Percentiles rank a stretch among this genome's conserved stretches.
Evolutionary conservation across 176 grass and related monocot species (phyloP).

Genomic region (Chrysopogon serrulatus): DNA sequence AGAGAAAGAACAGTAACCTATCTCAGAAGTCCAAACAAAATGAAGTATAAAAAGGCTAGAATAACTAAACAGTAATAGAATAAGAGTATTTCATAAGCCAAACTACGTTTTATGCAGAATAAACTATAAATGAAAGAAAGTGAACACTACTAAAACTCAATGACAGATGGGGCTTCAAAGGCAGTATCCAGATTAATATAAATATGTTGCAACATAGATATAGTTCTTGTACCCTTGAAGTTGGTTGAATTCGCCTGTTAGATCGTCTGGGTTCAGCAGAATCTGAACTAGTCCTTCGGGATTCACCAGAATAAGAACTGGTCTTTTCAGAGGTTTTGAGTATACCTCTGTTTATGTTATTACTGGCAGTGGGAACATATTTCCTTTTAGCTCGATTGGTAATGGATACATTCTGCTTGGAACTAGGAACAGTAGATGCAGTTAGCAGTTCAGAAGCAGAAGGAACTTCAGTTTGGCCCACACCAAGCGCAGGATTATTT

Average conservation of each 20-base stretch:
- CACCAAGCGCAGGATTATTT: conserved; percentile 15
- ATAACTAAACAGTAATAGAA: neutral
- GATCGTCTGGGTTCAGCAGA: conserved; percentile 76
- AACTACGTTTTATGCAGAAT: neutral
- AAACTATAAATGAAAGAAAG: conserved; percentile 1
- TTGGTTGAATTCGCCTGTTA: conserved; percentile 91
- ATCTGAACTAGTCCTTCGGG: conserved; percentile 30
- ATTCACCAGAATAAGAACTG: conserved; percentile 36
- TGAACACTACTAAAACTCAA: neutral
- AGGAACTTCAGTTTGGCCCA: conserved; percentile 24
- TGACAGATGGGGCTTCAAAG: neutral
- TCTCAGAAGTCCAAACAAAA: neutral
- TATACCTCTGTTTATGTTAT: conserved; percentile 34
- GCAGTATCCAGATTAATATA: neutral
- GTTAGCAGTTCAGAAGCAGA: conserved; percentile 35
- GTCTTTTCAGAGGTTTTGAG: conserved; percentile 34
- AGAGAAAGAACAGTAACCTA: neutral
- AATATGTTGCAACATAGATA: neutral
- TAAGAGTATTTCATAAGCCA: conserved; percentile 16
- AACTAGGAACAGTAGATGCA: conserved; percentile 28
- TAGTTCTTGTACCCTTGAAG: conserved; percentile 48
- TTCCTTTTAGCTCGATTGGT: conserved; percentile 46
- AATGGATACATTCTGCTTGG: conserved; percentile 28
- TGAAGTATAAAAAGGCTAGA: neutral
- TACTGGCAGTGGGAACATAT: conserved; percentile 28